Base-by-base conservation (phyloP, 2,329 filamentous ascomycete genomes). In the Davidsoniella eucalypti region DNA sequence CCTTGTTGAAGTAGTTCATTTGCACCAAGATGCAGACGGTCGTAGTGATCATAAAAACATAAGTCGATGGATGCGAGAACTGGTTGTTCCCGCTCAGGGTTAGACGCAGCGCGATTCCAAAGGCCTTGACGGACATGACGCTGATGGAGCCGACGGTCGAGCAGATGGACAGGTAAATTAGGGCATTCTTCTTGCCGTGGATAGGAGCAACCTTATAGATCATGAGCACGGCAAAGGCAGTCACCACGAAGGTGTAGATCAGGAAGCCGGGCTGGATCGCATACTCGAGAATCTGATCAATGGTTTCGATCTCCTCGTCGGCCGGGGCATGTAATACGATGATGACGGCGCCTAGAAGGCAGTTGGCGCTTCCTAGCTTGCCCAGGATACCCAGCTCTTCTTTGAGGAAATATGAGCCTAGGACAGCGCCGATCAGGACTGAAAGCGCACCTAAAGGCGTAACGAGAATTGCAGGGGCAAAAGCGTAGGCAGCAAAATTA, bases 1-100 rank as follows among this genome's bases (percentile, higher is more conserved):
- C 92, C 67, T 98, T 98, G 73, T 98, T 98, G 68, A 98, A 94
- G 67, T 98, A 98, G 67, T 98, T 98, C 92, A 98, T 96, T 71
- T 98, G 92, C 7, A 88, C 95, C 57, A 98, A 65, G 61, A 98
- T 96, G 70, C 92, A 98, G 56, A 95, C 86, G 2, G 75, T 73
- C 0, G 88, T 92, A 56, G 96, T 78, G 57, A 98, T 95, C 66
- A 90, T 81, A 64, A 98, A 98, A 55, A 95, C 88, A 60, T 98
- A 98, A 53, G 93, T 98, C 46, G 87, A 94, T 2, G 93, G 86
- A 58, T 94, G 86, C 4, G 78, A 79, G 65, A 98, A 95, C 65
- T 98, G 92, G 66, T 98, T 98, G 66, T 93, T 83, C 49, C 90
- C 92, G 44, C 75, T 80, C 57, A 98, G 78, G 0, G 90, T 96